Base-by-base conservation (phyloP, 306 rosid species). In the Vigna unguiculata region DNA sequence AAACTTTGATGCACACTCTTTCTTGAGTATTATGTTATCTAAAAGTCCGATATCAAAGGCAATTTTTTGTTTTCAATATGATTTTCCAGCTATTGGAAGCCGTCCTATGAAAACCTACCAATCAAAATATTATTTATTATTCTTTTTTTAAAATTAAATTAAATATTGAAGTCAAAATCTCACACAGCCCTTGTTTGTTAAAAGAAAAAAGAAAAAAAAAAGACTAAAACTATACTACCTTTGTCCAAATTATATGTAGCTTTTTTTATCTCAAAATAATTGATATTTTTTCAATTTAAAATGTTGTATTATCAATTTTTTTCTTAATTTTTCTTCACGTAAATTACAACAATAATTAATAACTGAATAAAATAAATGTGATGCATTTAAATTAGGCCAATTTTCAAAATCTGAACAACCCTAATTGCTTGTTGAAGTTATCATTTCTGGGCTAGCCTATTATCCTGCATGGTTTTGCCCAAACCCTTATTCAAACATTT, bases 401-500 rank as follows among this genome's bases (percentile, higher is more conserved):
- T 63, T 47, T 76, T 20, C 6, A 7, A 13, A 17, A 32, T 32
- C 22, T 40, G 41, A 28, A 74, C 71, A 67, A 2, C 71, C 46
- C 46, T 73, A 69, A 2, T 64, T 77, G 59, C 69, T 58, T 51
- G 57, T 53, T 55, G 47, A 73, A 28, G 75, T 58, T 73, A 49
- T 79, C 43, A 80, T 74, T 73, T 64, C 55, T 15, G 7, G 71
- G 65, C 46, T 78, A 60, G 61, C 69, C 66, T 36, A n/a, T 38
- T 49, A n/a, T 47, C 7, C 3, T 49, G 16, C 20, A 74, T 13
- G 68, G 69, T 69, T 79, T 54, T 30, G 11, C 38, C 38, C 71
- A 25, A 34, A 46, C 40, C 32, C 36, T 21, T 69, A 61, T 65
- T 80, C 76, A 59, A 83, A 48, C 46, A 12, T 38, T 74, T 86